Base-by-base conservation (phyloP, 768 basidiomycete species). In the Candolleomyces eurysporus region DNA sequence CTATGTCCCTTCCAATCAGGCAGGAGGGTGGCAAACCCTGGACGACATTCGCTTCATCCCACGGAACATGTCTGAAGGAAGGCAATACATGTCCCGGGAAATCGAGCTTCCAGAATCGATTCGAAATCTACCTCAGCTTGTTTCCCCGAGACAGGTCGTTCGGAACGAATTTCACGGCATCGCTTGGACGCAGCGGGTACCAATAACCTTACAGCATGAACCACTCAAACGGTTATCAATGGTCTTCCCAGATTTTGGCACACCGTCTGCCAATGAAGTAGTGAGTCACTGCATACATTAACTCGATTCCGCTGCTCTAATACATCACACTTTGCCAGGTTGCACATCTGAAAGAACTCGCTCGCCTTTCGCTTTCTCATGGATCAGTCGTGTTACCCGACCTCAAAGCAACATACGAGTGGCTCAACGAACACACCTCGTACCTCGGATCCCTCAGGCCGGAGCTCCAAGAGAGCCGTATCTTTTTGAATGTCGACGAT, bases 401-500 rank as follows among this genome's bases (percentile, higher is more conserved):
- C 61, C 65, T 83, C 22, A 69, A 68, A 54, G 68, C 70, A 39
- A 83, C 82, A 6, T 84, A 84, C 68, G 50, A 65, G 9, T 83
- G 79, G 73, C 71, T 84, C 16, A 69, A 76, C 22, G 65, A 72
- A 11, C 69, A 70, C 22, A 62, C 64, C 3, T 64, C 71, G 4
- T 66, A 65, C 2, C 45, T 59, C 13, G 49, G 63, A 11, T 56
- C 70, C 26, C 40, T 46, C 45, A 17, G 7, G 14, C 45, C 63
- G 5, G 64, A 66, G 43, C 58, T 64, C 14, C 64, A 68, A 40
- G 49, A 67, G 13, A 63, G 71, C 21, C 64, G 60, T 1, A 62
- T 82, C 3, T 83, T 83, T 68, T 73, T 84, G 58, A 84, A 84
- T 52, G 76, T 84, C 48, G 69, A 78, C 40, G 71, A 81, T 60